Evolutionary conservation across 2,329 filamentous ascomycete species (phyloP).

Genomic region (Cladobotryum protrusum): DNA sequence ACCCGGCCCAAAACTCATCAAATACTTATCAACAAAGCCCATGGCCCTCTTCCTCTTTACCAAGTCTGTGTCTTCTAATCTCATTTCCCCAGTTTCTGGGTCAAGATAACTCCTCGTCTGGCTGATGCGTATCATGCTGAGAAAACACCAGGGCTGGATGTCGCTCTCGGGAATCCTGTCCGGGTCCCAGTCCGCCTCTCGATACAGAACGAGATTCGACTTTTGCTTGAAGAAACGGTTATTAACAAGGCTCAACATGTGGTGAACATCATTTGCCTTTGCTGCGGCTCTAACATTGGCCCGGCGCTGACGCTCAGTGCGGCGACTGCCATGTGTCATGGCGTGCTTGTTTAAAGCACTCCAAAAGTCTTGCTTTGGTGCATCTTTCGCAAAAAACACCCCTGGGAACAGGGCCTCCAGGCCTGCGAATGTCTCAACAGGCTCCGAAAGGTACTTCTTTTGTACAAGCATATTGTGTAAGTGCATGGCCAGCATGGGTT

Average conservation of each 20-base stretch:
- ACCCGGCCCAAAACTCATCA: no score
- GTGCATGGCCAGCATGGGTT: conserved; percentile 36
- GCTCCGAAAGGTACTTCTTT: conserved; percentile 30
- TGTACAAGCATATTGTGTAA: conserved; percentile 43
- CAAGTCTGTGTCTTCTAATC: conserved; percentile 4
- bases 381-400: conserved; percentile 8
- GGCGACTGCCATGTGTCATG: background rate
- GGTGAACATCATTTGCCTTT: background rate
- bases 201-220: conserved; percentile 25
- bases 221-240: conserved; percentile 29
- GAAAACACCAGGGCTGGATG: conserved; percentile 17
- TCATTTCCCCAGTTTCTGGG: conserved; percentile 16
- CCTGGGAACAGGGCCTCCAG: conserved; percentile 18
- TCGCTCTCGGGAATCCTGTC: conserved; percentile 31
- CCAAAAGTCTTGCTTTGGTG: conserved; percentile 12
- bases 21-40: background rate
- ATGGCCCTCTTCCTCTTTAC: background rate
- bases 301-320: background rate
- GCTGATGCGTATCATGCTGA: conserved; percentile 23
- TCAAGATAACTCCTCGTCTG: conserved; percentile 22
- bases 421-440: conserved; percentile 26
- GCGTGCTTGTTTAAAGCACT: conserved; percentile 1
- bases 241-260: background rate
- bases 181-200: conserved; percentile 28
- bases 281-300: background rate